Percentiles rank a stretch among this genome's conserved stretches.
Evolutionary conservation across 306 rosid species (phyloP).

Genomic region (Begonia masoniana): DNA sequence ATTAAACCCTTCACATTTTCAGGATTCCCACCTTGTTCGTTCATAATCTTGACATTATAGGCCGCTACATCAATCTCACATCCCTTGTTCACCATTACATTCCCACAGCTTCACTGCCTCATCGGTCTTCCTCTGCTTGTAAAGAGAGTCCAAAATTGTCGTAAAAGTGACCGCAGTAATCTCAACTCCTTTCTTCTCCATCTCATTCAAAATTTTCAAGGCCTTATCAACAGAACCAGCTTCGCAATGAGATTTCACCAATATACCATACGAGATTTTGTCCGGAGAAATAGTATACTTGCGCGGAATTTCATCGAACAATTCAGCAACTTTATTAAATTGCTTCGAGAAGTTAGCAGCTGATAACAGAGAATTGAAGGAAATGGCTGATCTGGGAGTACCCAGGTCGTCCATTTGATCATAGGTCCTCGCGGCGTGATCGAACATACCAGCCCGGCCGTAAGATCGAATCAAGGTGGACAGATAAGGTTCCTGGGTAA

Average conservation of each 20-base stretch:
- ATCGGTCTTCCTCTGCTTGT: conserved; percentile 28
- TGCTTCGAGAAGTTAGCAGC: conserved; percentile 29
- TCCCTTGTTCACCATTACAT: conserved; percentile 36
- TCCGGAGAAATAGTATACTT: conserved; percentile 31
- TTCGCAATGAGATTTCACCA: conserved; percentile 36
- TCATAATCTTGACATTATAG: conserved; percentile 39
- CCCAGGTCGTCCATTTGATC: conserved; percentile 47
- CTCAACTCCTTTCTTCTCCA: conserved; percentile 35
- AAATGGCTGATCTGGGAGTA: conserved; percentile 38
- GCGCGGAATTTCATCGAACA: conserved; percentile 43
- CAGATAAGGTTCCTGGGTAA: conserved; percentile 39
- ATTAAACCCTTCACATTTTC: conserved; percentile 34
- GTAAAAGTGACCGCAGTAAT: conserved; percentile 38
- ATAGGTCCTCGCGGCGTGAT: conserved; percentile 36
- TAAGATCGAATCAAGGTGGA: conserved; percentile 57
- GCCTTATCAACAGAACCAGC: conserved; percentile 31
- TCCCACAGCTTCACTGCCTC: conserved; percentile 61
- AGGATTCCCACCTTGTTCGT: conserved; percentile 29
- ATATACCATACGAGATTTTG: conserved; percentile 40
- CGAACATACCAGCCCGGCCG: conserved; percentile 50
- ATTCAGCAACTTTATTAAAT: conserved; percentile 26
- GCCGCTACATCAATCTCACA: conserved; percentile 34
- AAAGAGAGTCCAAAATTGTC: conserved; percentile 32
- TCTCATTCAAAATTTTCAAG: conserved; percentile 16
- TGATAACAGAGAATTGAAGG: conserved; percentile 45